A percentile compares a stretch with the other conserved stretches of the same genome.
Conservation (phyloP, 768 basidiomycete species). For the Mrakia gelida region DNA sequence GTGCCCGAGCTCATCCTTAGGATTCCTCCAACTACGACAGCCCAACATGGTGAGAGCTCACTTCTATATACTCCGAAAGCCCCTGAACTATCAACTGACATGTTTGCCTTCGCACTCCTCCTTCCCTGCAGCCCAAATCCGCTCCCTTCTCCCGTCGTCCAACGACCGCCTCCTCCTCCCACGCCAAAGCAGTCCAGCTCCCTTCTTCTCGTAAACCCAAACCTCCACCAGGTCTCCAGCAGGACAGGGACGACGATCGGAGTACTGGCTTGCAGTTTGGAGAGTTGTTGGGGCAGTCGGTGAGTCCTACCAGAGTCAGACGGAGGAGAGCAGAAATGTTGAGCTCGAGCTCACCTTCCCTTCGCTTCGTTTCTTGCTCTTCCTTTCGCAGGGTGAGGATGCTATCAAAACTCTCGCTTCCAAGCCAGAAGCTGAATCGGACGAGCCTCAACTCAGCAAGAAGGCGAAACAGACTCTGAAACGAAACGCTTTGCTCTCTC, state of each 20-base stretch:
- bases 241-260: background rate
- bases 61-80: too few species aligned
- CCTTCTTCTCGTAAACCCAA: background rate
- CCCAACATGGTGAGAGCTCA: background rate
- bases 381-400: background rate
- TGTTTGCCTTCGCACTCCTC: background rate
- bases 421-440: background rate
- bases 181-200: conserved; percentile 12
- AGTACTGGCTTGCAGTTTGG: background rate
- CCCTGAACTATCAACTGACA: background rate
- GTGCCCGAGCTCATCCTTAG: background rate
- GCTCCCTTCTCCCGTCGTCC: conserved; percentile 11
- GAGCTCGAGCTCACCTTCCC: conserved; percentile 14
- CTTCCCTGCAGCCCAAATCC: background rate
- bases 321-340: background rate
- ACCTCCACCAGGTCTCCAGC: conserved; percentile 6
- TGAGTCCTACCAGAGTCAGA: background rate
- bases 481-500: conserved; percentile 19
- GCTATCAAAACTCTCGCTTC: background rate
- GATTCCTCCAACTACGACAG: background rate
- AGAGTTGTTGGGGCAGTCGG: conserved; percentile 8
- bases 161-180: conserved; percentile 4
- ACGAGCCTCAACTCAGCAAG: conserved; percentile 18
- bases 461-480: conserved; percentile 29
- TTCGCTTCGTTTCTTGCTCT: background rate